phyloP scores from a whole-genome alignment of 768 basidiomycete genomes.

The Mrakia hoshinonis region DNA sequence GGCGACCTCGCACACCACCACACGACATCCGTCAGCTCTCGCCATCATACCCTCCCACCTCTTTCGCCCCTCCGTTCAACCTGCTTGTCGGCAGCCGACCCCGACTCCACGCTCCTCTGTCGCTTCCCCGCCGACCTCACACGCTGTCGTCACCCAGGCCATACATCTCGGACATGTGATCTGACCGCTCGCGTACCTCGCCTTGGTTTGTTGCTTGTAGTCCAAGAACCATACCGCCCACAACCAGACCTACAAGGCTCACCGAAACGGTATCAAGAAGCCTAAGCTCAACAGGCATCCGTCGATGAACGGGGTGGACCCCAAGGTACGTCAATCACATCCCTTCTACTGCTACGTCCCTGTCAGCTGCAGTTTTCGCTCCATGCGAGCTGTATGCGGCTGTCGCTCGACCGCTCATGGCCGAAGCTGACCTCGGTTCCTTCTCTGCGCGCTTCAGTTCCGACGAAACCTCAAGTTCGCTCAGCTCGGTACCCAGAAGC shows the following conservation, averaged over 20 bases:
- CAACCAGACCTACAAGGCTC: slow-evolving; percentile 69
- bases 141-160: neutral
- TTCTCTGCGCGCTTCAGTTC: slow-evolving; percentile 12
- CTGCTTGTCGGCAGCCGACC: too few relatives aligned
- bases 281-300: slow-evolving; percentile 63
- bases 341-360: neutral
- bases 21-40: neutral
- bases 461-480: slow-evolving; percentile 31
- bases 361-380: neutral
- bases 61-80: neutral
- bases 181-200: neutral
- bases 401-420: neutral
- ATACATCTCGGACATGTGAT: slow-evolving; percentile 4
- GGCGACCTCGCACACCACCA: neutral
- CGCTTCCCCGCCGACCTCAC: neutral
- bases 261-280: slow-evolving; percentile 92
- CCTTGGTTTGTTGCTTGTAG: slow-evolving; percentile 54
- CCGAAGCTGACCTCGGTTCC: neutral
- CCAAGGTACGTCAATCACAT: slow-evolving; percentile 27
- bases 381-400: neutral
- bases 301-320: slow-evolving; percentile 73
- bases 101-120: neutral
- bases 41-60: neutral
- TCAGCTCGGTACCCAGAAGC: slow-evolving; percentile 31
- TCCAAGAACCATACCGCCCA: slow-evolving; percentile 66